phyloP scores from a whole-genome alignment of 371 early-diverging fungal species.

The Sporodiniella umbellata region DNA sequence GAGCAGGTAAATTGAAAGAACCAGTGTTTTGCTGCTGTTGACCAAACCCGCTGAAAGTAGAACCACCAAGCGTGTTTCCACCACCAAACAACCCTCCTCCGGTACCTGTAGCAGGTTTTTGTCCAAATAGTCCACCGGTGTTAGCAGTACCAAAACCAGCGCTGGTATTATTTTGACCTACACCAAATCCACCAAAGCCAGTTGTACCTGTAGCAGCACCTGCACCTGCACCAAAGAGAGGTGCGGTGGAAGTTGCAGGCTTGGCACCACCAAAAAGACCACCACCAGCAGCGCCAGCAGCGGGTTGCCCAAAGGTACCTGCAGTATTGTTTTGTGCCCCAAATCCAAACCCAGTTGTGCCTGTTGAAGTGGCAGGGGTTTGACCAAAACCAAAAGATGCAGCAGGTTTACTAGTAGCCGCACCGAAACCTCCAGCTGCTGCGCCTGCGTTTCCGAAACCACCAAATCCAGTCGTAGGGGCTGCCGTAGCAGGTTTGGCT shows the following conservation, averaged over 20 bases:
- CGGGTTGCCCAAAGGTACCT: slow-evolving; percentile 24
- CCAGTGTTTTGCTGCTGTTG: slow-evolving; percentile 19
- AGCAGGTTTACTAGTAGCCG: slow-evolving; percentile 46
- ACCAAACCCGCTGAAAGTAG: slow-evolving; percentile 20
- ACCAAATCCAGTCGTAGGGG: slow-evolving; percentile 41
- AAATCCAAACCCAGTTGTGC: slow-evolving; percentile 24
- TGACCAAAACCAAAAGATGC: slow-evolving; percentile 46
- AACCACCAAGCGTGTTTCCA: slow-evolving; percentile 20
- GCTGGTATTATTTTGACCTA: slow-evolving; percentile 27
- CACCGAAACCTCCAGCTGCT: slow-evolving; percentile 39
- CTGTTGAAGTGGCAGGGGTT: slow-evolving; percentile 10
- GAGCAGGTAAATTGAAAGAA: slow-evolving; percentile 37
- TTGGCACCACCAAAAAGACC: slow-evolving; percentile 59
- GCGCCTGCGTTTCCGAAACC: slow-evolving; percentile 6
- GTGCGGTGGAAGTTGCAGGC: slow-evolving; percentile 42
- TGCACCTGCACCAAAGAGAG: slow-evolving; percentile 47
- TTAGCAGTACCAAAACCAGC: slow-evolving; percentile 13
- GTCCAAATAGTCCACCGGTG: slow-evolving; percentile 41
- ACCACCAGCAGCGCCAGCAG: slow-evolving; percentile 22
- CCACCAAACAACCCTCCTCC: slow-evolving; percentile 25
- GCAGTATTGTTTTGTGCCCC: slow-evolving; percentile 13
- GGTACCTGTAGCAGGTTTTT: not conserved
- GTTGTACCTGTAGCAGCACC: slow-evolving; percentile 28
- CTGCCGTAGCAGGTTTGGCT: slow-evolving; percentile 10
- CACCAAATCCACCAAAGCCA: slow-evolving; percentile 43